These are phyloP conservation scores for Nothomitra cinnamomea DNA, from an alignment of 2,329 filamentous ascomycete genomes.

Conservation along the genomic window DNA sequence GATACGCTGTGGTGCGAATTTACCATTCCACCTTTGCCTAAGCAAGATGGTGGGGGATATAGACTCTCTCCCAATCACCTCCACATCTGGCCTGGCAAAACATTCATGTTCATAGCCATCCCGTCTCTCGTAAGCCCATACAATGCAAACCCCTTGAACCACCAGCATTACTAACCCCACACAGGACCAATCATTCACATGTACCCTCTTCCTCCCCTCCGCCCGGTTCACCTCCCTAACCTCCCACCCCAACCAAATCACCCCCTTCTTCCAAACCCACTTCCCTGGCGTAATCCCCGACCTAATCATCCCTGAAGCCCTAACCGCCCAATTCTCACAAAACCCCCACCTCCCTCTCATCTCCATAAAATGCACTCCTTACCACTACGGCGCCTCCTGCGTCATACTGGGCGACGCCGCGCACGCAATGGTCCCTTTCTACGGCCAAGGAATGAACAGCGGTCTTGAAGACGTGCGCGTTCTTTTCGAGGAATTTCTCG, in stretches of 20 bases:
- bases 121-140: conserved; percentile 41
- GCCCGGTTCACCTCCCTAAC: conserved; percentile 52
- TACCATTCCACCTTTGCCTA: conserved; percentile 44
- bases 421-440: conserved; percentile 97
- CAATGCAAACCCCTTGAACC: neutral
- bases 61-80: conserved; percentile 80
- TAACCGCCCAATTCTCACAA: conserved; percentile 55
- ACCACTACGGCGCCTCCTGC: conserved; percentile 60
- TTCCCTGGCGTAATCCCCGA: conserved; percentile 69
- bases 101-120: conserved; percentile 98
- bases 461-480: conserved; percentile 87
- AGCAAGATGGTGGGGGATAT: conserved; percentile 28
- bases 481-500: conserved; percentile 68
- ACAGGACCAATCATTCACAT: conserved; percentile 69
- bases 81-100: conserved; percentile 89
- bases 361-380: conserved; percentile 79
- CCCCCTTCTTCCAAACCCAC: conserved; percentile 60
- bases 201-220: conserved; percentile 76
- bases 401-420: conserved; percentile 88
- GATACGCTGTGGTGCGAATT: conserved; percentile 98
- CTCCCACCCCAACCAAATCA: conserved; percentile 38
- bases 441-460: conserved; percentile 95
- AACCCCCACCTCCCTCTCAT: conserved; percentile 90
- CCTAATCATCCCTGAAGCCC: conserved; percentile 47
- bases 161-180: conserved; percentile 19